phyloP scores from a whole-genome alignment of 2,329 filamentous ascomycete genomes.

The Emericellopsis cladophorae region DNA sequence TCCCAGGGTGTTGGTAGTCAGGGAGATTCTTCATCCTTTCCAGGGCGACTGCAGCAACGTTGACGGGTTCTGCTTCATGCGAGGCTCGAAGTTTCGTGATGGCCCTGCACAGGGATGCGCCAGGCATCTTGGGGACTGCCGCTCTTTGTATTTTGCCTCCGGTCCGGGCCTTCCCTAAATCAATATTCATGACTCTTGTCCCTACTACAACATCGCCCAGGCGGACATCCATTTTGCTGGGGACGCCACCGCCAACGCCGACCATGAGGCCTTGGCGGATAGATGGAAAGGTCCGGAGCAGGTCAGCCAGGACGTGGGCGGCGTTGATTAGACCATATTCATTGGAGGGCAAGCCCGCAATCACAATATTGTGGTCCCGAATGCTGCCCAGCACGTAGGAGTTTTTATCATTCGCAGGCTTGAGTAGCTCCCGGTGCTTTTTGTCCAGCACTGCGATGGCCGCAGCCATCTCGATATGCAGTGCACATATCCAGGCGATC shows the following conservation, averaged over 20 bases:
- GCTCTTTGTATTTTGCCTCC: background rate
- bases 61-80: background rate
- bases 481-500: conserved; percentile 17
- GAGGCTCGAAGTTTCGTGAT: background rate
- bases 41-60: background rate
- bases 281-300: conserved; percentile 5
- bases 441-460: conserved; percentile 14
- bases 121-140: background rate
- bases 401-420: conserved; percentile 8
- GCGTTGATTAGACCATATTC: conserved; percentile 11
- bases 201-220: conserved; percentile 11
- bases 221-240: conserved; percentile 2
- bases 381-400: conserved; percentile 10
- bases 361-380: conserved; percentile 10
- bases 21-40: background rate
- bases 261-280: conserved; percentile 9
- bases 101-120: conserved; percentile 3
- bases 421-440: conserved; percentile 3
- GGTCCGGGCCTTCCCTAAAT: conserved; percentile 7
- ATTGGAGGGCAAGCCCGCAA: conserved; percentile 10
- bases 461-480: conserved; percentile 12
- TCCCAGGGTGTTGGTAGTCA: background rate
- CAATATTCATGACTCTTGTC: conserved; percentile 9
- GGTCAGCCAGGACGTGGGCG: conserved; percentile 6
- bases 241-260: conserved; percentile 10